Percentiles rank a stretch among this genome's conserved stretches.
These are phyloP conservation scores for Oleoguttula mirabilis DNA, from an alignment of 495 filamentous ascomycete genomes.

Conservation along the genomic window DNA sequence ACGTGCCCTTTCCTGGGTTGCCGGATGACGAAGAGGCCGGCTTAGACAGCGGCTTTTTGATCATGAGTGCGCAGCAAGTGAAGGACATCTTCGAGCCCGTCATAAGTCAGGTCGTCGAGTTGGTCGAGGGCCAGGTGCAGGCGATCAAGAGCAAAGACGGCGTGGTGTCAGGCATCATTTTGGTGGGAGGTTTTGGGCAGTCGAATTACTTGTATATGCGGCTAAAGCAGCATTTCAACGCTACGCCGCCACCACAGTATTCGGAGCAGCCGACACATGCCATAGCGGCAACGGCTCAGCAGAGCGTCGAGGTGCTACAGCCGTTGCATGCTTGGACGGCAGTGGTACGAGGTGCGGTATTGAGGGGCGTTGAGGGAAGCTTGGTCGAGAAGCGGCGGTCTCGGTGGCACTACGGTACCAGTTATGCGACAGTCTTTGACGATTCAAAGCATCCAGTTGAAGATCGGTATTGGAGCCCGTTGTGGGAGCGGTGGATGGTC, in stretches of 20 bases:
- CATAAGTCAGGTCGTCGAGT: constrained; percentile 42
- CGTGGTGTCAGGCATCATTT: constrained; percentile 52
- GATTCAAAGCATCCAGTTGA: constrained; percentile 52
- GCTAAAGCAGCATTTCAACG: constrained; percentile 51
- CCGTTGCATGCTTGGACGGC: constrained; percentile 66
- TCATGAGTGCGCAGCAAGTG: constrained; percentile 33
- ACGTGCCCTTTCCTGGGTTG: constrained; percentile 60
- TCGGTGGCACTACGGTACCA: constrained; percentile 66
- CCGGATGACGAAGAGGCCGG: constrained; percentile 45
- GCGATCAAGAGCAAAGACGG: constrained; percentile 43
- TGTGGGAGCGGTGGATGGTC: constrained; percentile 75
- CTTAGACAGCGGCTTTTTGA: constrained; percentile 32
- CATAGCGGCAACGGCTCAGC: constrained; percentile 29
- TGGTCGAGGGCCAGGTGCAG: constrained; percentile 48
- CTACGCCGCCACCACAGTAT: constrained; percentile 52
- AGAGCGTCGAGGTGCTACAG: constrained; percentile 44
- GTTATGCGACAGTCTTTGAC: constrained; percentile 63
- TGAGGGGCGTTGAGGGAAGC: constrained; percentile 56
- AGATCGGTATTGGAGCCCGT: constrained; percentile 61
- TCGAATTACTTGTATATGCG: constrained; percentile 52
- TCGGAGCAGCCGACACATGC: constrained; percentile 50
- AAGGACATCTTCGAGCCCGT: constrained; percentile 39
- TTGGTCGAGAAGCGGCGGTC: constrained; percentile 56
- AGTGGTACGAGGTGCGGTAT: constrained; percentile 56
- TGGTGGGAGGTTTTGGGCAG: constrained; percentile 62